Conservation (phyloP, 2,329 filamentous ascomycete species). For the Aspergillus tanneri region DNA sequence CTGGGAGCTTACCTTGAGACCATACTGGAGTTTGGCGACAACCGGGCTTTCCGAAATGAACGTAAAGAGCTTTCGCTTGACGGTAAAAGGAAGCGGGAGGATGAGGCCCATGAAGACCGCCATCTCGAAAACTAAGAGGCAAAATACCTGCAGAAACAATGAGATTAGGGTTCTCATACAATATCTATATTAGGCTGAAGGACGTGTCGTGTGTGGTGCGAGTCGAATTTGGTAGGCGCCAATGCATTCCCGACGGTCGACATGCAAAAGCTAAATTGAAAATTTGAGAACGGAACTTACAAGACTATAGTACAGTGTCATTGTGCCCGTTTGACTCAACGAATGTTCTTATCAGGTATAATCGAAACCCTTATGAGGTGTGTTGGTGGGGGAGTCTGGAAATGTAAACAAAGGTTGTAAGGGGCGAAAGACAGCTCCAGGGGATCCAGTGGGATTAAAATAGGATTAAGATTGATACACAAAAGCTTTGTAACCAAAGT, state of each 20-base stretch:
- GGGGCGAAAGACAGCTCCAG: neutral
- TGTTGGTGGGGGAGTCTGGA: conserved; percentile 8
- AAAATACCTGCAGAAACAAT: conserved; percentile 44
- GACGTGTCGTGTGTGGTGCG: too few relatives aligned
- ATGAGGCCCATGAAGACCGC: conserved; percentile 51
- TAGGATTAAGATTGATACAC: conserved; percentile 7
- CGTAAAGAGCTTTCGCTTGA: conserved; percentile 84
- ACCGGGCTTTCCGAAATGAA: conserved; percentile 89
- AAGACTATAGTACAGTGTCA: conserved; percentile 70
- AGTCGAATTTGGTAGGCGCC: neutral
- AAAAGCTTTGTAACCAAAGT: neutral
- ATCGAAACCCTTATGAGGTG: neutral
- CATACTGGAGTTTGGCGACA: conserved; percentile 93
- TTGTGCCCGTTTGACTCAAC: conserved; percentile 39
- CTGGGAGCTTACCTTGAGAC: conserved; percentile 68
- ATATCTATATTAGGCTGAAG: too few relatives aligned
- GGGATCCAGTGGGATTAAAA: neutral
- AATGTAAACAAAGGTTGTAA: conserved; percentile 19
- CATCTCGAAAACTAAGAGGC: conserved; percentile 53
- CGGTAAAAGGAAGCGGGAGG: conserved; percentile 81
- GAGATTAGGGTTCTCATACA: neutral
- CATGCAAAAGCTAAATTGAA: neutral
- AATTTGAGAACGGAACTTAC: conserved; percentile 45
- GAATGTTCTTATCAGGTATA: neutral
- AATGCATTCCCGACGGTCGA: neutral